These are phyloP conservation scores for Porphyrellus cyaneotinctus DNA, from an alignment of 768 basidiomycete genomes.

Conservation along the genomic window DNA sequence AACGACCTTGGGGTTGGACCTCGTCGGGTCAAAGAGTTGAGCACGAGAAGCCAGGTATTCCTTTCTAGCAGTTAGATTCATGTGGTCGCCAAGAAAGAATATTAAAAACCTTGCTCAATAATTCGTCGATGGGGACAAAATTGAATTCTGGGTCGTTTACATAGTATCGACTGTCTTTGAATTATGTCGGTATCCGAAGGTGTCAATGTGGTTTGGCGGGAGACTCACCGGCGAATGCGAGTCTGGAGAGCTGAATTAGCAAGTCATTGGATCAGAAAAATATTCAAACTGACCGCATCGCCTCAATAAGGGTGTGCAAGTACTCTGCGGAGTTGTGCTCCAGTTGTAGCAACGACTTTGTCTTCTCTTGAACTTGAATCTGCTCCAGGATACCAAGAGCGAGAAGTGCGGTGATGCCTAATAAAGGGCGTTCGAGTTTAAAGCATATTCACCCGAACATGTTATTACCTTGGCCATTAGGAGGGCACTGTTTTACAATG, in stretches of 20 bases:
- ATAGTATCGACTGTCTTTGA: constrained; percentile 77
- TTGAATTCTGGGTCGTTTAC: constrained; percentile 86
- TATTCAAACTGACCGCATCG: constrained; percentile 55
- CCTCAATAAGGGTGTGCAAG: constrained; percentile 82
- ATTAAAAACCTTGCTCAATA: constrained; percentile 71
- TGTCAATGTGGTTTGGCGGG: background rate
- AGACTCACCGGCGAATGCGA: constrained; percentile 68
- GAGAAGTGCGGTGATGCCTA: constrained; percentile 86
- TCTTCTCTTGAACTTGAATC: constrained; percentile 70
- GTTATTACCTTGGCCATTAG: constrained; percentile 82
- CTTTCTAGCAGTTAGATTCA: constrained; percentile 37
- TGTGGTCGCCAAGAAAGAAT: background rate
- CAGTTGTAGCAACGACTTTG: constrained; percentile 66
- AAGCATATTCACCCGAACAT: background rate
- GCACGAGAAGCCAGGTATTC: constrained; percentile 81
- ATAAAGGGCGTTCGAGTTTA: constrained; percentile 21
- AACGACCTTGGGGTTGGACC: constrained; percentile 59
- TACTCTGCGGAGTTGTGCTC: constrained; percentile 92
- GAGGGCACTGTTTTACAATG: constrained; percentile 65
- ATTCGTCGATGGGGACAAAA: constrained; percentile 72
- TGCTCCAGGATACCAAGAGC: constrained; percentile 91
- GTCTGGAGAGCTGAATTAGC: constrained; percentile 30
- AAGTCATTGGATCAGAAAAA: background rate
- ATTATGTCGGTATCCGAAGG: background rate
- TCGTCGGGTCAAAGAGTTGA: constrained; percentile 66